Evolutionary conservation across 1,284 basidiomycete genomes (phyloP).

Genomic region (Tilletia horrida): DNA sequence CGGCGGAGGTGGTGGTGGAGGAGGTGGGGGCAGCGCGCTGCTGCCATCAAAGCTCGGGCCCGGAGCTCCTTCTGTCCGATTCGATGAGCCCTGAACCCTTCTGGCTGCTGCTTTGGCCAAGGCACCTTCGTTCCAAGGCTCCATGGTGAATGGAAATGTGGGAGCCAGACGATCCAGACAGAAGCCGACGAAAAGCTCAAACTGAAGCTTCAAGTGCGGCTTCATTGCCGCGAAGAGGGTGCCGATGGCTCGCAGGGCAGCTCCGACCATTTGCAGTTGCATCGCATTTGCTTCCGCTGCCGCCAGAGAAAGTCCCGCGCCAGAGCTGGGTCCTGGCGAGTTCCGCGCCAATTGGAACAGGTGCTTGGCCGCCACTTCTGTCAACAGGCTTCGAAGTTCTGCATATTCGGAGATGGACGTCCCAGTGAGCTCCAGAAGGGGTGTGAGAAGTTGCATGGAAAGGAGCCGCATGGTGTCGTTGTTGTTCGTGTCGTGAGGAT

Average conservation of each 20-base stretch:
- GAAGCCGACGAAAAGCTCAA: slow-evolving; percentile 90
- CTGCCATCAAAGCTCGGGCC: background rate
- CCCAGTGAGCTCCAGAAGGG: slow-evolving; percentile 83
- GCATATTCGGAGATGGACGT: slow-evolving; percentile 65
- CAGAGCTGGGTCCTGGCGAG: slow-evolving; percentile 14
- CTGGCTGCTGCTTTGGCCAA: slow-evolving; percentile 33
- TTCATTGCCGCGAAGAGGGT: slow-evolving; percentile 86
- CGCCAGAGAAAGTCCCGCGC: slow-evolving; percentile 2
- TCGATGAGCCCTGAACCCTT: slow-evolving; percentile 18
- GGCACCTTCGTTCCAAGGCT: slow-evolving; percentile 54
- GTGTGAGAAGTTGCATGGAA: slow-evolving; percentile 80
- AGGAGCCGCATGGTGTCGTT: slow-evolving; percentile 93
- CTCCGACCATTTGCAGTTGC: slow-evolving; percentile 64
- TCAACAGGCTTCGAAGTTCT: slow-evolving; percentile 68
- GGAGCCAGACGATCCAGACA: slow-evolving; percentile 77
- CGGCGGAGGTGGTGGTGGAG: slow-evolving; percentile 58
- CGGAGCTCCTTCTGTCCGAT: slow-evolving; percentile 29
- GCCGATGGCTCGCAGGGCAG: slow-evolving; percentile 77
- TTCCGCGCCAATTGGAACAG: slow-evolving; percentile 65
- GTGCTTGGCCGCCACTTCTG: slow-evolving; percentile 90
- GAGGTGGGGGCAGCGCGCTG: slow-evolving; percentile 58
- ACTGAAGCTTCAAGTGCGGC: slow-evolving; percentile 85
- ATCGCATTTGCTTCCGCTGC: slow-evolving; percentile 6
- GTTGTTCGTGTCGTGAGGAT: slow-evolving; percentile 89
- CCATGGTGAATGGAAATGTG: slow-evolving; percentile 43